Evolutionary conservation across 1,284 basidiomycete species (phyloP).

Genomic region (Lignosus rhinocerotis): DNA sequence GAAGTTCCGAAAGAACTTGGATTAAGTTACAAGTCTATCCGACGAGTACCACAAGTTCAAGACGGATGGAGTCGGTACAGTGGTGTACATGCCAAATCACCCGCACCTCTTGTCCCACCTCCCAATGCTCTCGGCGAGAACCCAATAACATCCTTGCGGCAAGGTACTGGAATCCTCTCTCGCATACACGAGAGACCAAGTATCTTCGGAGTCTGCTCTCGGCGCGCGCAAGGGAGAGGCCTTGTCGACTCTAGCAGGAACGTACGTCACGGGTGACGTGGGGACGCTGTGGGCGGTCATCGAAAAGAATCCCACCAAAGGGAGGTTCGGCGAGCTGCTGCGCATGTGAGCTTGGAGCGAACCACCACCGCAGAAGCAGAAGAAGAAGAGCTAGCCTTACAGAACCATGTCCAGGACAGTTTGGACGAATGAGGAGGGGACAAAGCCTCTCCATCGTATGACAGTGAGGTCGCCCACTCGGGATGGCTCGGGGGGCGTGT

Average conservation of each 20-base stretch:
- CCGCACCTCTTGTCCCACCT: slow-evolving; percentile 32
- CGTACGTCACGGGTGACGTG: slow-evolving; percentile 27
- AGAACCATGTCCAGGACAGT: slow-evolving; percentile 43
- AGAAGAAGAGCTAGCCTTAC: slow-evolving; percentile 35
- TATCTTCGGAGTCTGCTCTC: slow-evolving; percentile 27
- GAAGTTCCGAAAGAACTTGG: background rate
- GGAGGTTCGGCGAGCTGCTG: slow-evolving; percentile 8
- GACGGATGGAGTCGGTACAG: background rate
- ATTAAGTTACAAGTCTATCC: no score
- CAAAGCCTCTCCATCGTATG: slow-evolving; percentile 59
- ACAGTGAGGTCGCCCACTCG: slow-evolving; percentile 47
- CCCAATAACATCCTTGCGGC: slow-evolving; percentile 15
- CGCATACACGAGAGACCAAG: slow-evolving; percentile 24
- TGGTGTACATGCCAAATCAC: slow-evolving; percentile 1
- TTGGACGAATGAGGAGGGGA: slow-evolving; percentile 52
- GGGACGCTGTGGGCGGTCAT: slow-evolving; percentile 23
- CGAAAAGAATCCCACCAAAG: slow-evolving; percentile 17
- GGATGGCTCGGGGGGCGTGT: slow-evolving; percentile 46
- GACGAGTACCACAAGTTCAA: background rate
- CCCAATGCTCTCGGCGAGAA: slow-evolving; percentile 30
- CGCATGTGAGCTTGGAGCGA: background rate
- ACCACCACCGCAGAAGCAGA: background rate
- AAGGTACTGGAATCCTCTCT: background rate
- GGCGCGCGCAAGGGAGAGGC: slow-evolving; percentile 21
- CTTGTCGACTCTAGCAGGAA: slow-evolving; percentile 6